A percentile compares a stretch with the other conserved stretches of the same genome.
phyloP scores from a whole-genome alignment of 805 yeast genomes.

The Monosporozyma yasuniensis region DNA sequence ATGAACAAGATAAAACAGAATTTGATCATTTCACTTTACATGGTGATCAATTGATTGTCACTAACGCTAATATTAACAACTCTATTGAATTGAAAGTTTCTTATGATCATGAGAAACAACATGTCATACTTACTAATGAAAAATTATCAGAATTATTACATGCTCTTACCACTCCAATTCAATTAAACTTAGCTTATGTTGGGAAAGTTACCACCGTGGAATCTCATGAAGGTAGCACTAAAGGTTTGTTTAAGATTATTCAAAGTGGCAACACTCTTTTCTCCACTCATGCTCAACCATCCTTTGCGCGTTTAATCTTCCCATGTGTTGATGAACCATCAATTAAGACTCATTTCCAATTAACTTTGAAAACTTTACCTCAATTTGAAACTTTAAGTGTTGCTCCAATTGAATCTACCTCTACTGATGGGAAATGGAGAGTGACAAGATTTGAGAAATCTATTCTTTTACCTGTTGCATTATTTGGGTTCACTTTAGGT shows the following conservation, averaged over 20 bases:
- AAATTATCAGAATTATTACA: not conserved
- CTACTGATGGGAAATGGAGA: constrained; percentile 28
- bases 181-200: constrained; percentile 29
- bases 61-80: constrained; percentile 34
- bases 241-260: constrained; percentile 61
- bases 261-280: constrained; percentile 38
- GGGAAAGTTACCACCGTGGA: constrained; percentile 45
- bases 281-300: constrained; percentile 69
- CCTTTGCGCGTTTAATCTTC: constrained; percentile 50
- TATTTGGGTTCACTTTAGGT: constrained; percentile 63
- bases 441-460: constrained; percentile 33
- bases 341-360: constrained; percentile 42
- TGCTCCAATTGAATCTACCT: constrained; percentile 12
- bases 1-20: not conserved
- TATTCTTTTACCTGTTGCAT: constrained; percentile 52
- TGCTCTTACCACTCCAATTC: not conserved
- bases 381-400: not conserved
- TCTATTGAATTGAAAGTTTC: constrained; percentile 19
- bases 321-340: constrained; percentile 64
- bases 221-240: constrained; percentile 48
- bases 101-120: constrained; percentile 12
- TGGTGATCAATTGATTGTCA: constrained; percentile 27
- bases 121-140: constrained; percentile 6
- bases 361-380: constrained; percentile 39
- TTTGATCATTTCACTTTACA: constrained; percentile 13